These are phyloP conservation scores for Camptophora hylomeconis DNA, from an alignment of 2,329 filamentous ascomycete genomes.

Conservation along the genomic window DNA sequence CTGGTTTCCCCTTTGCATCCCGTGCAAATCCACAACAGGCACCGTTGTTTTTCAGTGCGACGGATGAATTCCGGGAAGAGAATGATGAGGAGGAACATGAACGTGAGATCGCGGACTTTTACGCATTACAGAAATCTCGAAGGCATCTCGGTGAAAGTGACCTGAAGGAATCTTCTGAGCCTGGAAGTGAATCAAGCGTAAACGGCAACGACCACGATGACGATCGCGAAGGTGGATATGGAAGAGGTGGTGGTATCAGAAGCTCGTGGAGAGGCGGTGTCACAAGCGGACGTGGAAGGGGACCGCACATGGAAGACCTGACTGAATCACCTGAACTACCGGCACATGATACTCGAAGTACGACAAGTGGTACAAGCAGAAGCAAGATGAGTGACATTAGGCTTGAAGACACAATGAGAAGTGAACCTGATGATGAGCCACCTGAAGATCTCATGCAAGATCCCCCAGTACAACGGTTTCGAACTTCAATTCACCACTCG, in stretches of 20 bases:
- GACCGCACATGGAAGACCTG: slow-evolving; percentile 23
- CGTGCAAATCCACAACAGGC: slow-evolving; percentile 62
- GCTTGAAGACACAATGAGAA: slow-evolving; percentile 51
- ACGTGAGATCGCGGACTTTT: slow-evolving; percentile 84
- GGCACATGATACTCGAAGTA: slow-evolving; percentile 24
- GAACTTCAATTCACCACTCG: slow-evolving; percentile 29
- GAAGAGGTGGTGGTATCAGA: slow-evolving; percentile 37
- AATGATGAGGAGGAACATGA: slow-evolving; percentile 87
- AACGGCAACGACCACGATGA: slow-evolving; percentile 38
- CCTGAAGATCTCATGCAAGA: slow-evolving; percentile 34
- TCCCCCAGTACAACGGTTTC: slow-evolving; percentile 45
- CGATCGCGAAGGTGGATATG: slow-evolving; percentile 26
- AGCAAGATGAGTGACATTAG: slow-evolving; percentile 72
- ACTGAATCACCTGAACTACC: slow-evolving; percentile 21
- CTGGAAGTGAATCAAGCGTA: slow-evolving; percentile 52
- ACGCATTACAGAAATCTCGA: slow-evolving; percentile 78
- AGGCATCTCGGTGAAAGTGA: slow-evolving; percentile 76
- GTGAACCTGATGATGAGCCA: slow-evolving; percentile 30
- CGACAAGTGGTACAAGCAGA: slow-evolving; percentile 18
- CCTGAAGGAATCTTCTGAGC: slow-evolving; percentile 73
- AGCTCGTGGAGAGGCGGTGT: slow-evolving; percentile 44
- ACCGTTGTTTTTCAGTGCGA: slow-evolving; percentile 84
- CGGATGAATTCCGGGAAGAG: slow-evolving; percentile 83
- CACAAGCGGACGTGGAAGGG: slow-evolving; percentile 26
- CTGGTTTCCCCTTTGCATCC: slow-evolving; percentile 66